Conservation (phyloP, 768 basidiomycete species). For the Trametes elegans region DNA sequence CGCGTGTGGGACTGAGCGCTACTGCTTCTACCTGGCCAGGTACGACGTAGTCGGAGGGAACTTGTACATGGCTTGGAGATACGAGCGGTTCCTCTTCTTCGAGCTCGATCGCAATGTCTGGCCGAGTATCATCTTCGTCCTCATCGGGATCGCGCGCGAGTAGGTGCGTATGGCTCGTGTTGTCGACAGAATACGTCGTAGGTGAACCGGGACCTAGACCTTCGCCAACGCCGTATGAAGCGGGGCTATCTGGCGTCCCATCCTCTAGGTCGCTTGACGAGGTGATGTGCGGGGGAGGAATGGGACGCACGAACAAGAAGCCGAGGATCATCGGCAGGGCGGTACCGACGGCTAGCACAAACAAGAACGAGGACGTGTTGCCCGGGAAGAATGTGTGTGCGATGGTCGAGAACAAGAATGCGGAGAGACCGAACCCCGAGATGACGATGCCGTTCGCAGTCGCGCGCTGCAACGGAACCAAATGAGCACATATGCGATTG, state of each 20-base stretch:
- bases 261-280: conserved; percentile 20
- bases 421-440: conserved; percentile 88
- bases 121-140: conserved; percentile 17
- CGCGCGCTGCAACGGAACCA: conserved; percentile 74
- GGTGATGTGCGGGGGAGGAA: conserved; percentile 52
- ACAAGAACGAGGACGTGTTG: conserved; percentile 73
- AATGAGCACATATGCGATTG: no score
- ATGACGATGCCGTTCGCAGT: conserved; percentile 75
- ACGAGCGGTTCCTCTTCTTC: conserved; percentile 23
- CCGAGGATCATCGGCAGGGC: conserved; percentile 79
- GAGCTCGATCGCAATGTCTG: conserved; percentile 22
- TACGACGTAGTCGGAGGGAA: conserved; percentile 24
- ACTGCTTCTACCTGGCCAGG: conserved; percentile 20
- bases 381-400: conserved; percentile 73
- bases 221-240: conserved; percentile 21
- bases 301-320: conserved; percentile 64
- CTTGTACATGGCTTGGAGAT: conserved; percentile 13
- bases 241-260: conserved; percentile 19
- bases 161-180: conserved; percentile 29
- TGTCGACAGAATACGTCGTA: conserved; percentile 25
- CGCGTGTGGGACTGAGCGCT: conserved; percentile 27
- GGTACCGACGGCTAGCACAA: conserved; percentile 76
- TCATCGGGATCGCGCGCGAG: conserved; percentile 23
- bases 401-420: conserved; percentile 83
- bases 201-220: conserved; percentile 15